Evolutionary conservation across 192 early-diverging fungal genomes (phyloP).

Genomic region (Backusella mclennaniae): DNA sequence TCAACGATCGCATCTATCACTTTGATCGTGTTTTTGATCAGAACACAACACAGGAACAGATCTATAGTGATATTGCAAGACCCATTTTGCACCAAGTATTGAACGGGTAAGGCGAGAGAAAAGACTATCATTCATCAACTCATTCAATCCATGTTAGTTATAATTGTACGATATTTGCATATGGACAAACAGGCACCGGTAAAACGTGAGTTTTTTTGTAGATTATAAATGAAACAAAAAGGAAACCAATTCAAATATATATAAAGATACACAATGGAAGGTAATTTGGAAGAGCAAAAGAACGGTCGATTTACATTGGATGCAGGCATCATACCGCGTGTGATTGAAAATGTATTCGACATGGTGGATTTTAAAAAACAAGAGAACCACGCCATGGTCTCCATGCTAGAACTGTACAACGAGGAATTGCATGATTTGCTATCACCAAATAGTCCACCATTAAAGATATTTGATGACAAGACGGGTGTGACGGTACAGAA

Average conservation of each 20-base stretch:
- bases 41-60: slow-evolving; percentile 67
- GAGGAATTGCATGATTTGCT: slow-evolving; percentile 93
- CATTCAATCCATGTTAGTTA: slow-evolving; percentile 42
- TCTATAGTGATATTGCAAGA: slow-evolving; percentile 75
- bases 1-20: slow-evolving; percentile 66
- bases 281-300: slow-evolving; percentile 61
- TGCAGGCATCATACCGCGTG: slow-evolving; percentile 92
- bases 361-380: slow-evolving; percentile 60
- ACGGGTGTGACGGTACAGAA: slow-evolving; percentile 79
- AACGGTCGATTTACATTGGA: slow-evolving; percentile 32
- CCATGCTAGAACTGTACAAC: slow-evolving; percentile 94
- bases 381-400: slow-evolving; percentile 83
- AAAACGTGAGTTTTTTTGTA: slow-evolving; percentile 67
- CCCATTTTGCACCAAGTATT: slow-evolving; percentile 85
- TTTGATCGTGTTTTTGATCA: slow-evolving; percentile 92
- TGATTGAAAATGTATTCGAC: slow-evolving; percentile 78
- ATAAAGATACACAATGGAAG: slow-evolving; percentile 90
- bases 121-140: not conserved
- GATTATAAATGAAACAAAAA: not conserved
- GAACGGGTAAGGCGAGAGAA: slow-evolving; percentile 28
- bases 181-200: slow-evolving; percentile 90
- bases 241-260: too few species aligned
- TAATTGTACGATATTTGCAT: slow-evolving; percentile 84
- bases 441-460: slow-evolving; percentile 48
- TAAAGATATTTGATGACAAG: slow-evolving; percentile 69